Conservation (phyloP, 176 grass and related monocot genomes). For the Pontederia paniculata region DNA sequence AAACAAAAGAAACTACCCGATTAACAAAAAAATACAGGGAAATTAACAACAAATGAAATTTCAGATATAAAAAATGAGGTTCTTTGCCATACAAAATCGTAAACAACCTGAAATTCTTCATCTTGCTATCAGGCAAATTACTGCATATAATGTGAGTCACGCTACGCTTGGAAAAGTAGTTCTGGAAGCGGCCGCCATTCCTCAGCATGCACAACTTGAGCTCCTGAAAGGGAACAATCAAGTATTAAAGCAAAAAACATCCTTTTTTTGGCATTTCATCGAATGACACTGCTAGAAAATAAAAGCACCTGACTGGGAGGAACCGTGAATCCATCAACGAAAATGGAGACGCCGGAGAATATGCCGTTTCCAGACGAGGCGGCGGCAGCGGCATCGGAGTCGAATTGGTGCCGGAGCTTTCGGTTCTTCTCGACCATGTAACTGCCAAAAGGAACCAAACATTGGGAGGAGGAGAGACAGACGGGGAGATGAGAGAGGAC, state of each 20-base stretch:
- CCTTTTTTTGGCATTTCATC: neutral
- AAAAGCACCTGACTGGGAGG: slow-evolving; percentile 25
- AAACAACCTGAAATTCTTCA: slow-evolving; percentile 63
- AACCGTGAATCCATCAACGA: slow-evolving; percentile 37
- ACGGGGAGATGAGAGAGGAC: neutral
- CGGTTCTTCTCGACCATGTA: slow-evolving; percentile 35
- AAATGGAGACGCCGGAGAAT: slow-evolving; percentile 31
- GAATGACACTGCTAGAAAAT: neutral
- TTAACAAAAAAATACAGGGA: neutral
- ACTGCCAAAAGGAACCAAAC: slow-evolving; percentile 5
- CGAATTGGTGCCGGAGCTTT: slow-evolving; percentile 38
- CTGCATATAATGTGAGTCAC: slow-evolving; percentile 78
- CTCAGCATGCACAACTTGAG: slow-evolving; percentile 82
- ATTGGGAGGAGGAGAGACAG: neutral
- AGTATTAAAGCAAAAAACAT: neutral
- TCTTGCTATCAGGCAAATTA: slow-evolving; percentile 68
- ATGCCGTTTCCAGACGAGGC: slow-evolving; percentile 18
- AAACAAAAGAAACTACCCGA: neutral
- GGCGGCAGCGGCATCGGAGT: slow-evolving; percentile 22
- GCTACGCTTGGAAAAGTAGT: slow-evolving; percentile 78
- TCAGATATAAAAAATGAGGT: neutral
- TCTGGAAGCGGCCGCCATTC: slow-evolving; percentile 66
- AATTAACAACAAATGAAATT: slow-evolving; percentile 2
- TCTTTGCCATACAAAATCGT: neutral
- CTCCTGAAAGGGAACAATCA: slow-evolving; percentile 30